Evolutionary conservation across 2,329 filamentous ascomycete genomes (phyloP).

Genomic region (Plectosphaerella cucumerina): DNA sequence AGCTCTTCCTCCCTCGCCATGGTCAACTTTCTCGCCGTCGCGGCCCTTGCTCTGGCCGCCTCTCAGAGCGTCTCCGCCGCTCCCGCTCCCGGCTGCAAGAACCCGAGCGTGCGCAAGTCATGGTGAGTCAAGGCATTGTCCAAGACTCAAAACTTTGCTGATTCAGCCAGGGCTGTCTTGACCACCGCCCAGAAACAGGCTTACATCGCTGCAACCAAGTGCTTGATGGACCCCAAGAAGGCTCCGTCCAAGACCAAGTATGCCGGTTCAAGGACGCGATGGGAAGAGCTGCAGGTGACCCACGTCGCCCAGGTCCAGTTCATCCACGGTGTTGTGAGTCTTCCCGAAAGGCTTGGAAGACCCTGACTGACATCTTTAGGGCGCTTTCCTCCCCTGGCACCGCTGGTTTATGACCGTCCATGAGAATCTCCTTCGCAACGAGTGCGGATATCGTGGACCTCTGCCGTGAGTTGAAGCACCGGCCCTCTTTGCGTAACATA

Average conservation of each 20-base stretch:
- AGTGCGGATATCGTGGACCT: conserved; percentile 21
- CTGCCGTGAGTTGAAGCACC: conserved; percentile 13
- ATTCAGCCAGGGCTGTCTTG: conserved; percentile 1
- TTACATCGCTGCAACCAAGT: conserved; percentile 6
- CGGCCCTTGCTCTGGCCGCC: neutral
- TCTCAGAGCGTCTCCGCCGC: neutral
- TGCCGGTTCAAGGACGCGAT: conserved; percentile 7
- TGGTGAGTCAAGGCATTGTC: neutral
- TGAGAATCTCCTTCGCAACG: conserved; percentile 17
- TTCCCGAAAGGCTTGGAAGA: neutral
- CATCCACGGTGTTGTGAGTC: conserved; percentile 8
- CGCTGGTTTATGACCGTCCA: conserved; percentile 21
- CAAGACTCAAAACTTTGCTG: neutral
- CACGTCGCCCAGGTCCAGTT: conserved; percentile 9
- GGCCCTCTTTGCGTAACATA: neutral
- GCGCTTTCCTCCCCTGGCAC: conserved; percentile 19
- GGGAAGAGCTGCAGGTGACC: conserved; percentile 9
- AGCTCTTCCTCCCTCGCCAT: too few species aligned
- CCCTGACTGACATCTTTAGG: neutral
- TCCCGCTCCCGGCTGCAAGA: neutral
- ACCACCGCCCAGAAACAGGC: conserved; percentile 3
- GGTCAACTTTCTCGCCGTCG: neutral
- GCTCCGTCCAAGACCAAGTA: conserved; percentile 5
- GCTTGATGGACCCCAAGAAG: conserved; percentile 7
- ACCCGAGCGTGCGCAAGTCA: conserved; percentile 2